Evolutionary conservation across 75 land plant species (phyloP).

Genomic region (Larix kaempferi): DNA sequence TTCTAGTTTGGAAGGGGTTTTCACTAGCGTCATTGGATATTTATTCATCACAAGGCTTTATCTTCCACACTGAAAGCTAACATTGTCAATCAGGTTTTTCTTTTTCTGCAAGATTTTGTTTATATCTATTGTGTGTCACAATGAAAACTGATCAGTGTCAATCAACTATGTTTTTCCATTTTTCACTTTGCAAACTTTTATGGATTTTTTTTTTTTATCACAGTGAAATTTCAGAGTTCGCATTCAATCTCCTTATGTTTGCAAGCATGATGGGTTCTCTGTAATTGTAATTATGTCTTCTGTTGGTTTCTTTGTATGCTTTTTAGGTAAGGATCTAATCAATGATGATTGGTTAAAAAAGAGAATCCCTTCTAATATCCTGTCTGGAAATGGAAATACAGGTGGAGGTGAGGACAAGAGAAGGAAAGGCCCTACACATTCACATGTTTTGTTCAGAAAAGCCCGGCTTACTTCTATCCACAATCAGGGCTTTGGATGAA

Average conservation of each 20-base stretch:
- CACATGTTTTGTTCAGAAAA: slow-evolving; percentile 11
- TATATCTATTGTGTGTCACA: too few relatives aligned
- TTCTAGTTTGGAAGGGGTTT: too few relatives aligned
- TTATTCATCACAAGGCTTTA: too few relatives aligned
- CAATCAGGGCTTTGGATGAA: slow-evolving; percentile 18
- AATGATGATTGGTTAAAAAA: background rate
- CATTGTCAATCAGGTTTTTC: too few relatives aligned
- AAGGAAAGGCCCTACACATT: slow-evolving; percentile 14
- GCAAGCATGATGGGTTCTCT: slow-evolving; percentile 27
- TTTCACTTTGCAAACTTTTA: background rate
- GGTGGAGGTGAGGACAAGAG: slow-evolving; percentile 16
- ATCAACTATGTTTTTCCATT: too few relatives aligned
- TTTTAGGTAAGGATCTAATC: slow-evolving; percentile 17
- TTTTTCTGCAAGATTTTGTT: too few relatives aligned
- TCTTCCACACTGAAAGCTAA: too few relatives aligned
- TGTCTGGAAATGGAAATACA: background rate
- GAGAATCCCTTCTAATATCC: background rate
- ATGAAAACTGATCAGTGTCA: too few relatives aligned
- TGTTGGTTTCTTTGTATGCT: slow-evolving; percentile 24
- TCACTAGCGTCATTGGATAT: too few relatives aligned
- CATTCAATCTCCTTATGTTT: background rate
- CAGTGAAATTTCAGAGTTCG: slow-evolving; percentile 15
- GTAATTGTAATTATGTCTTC: slow-evolving; percentile 23
- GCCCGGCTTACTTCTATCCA: slow-evolving; percentile 11
- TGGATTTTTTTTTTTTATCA: slow-evolving; percentile 22